Conservation (phyloP, 2,329 filamentous ascomycete genomes). For the Epichloe elymi region DNA sequence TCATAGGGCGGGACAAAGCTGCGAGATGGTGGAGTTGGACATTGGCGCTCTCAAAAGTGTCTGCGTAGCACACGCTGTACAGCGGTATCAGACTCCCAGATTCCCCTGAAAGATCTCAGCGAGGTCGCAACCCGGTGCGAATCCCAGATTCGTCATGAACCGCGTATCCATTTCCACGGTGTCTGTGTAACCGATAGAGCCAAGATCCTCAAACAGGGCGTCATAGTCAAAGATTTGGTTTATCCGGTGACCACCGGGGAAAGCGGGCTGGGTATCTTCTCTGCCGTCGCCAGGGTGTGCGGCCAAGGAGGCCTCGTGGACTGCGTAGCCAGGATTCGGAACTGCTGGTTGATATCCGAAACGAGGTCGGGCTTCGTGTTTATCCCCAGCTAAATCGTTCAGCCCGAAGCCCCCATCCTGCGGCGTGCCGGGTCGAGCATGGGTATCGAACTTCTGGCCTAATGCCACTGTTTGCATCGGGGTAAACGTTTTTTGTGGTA, state of each 20-base stretch:
- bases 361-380: background rate
- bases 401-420: background rate
- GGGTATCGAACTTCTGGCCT: background rate
- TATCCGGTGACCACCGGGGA: background rate
- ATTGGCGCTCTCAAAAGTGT: too few species aligned
- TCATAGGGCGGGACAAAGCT: too few species aligned
- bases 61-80: too few species aligned
- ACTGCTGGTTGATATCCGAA: background rate
- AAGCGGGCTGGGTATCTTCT: background rate
- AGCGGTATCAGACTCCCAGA: slow-evolving; percentile 18
- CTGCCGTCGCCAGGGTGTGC: background rate
- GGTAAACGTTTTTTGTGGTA: background rate
- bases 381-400: background rate
- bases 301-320: background rate
- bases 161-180: slow-evolving; percentile 42
- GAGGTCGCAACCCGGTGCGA: slow-evolving; percentile 47
- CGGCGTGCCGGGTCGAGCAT: background rate
- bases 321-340: background rate
- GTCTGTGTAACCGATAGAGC: slow-evolving; percentile 35
- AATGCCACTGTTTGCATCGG: background rate
- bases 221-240: slow-evolving; percentile 31
- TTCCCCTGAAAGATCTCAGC: slow-evolving; percentile 34
- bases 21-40: too few species aligned
- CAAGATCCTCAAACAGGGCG: slow-evolving; percentile 37
- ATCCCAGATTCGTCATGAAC: slow-evolving; percentile 55